Conservation (phyloP, 1,284 basidiomycete genomes). For the Melanopsichium pennsylvanicum region DNA sequence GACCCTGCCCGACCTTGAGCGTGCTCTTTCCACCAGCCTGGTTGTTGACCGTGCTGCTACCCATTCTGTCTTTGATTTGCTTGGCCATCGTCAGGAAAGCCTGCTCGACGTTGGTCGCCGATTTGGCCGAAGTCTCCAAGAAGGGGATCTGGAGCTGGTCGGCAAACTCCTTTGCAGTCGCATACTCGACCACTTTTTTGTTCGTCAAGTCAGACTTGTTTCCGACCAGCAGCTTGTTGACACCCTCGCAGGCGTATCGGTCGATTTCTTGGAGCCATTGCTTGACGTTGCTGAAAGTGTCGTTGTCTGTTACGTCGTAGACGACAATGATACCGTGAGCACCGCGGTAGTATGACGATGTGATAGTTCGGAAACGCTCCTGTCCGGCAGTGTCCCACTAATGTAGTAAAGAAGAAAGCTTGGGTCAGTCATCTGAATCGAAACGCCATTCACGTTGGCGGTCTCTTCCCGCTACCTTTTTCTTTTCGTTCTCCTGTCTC, state of each 20-base stretch:
- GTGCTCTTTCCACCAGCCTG: slow-evolving; percentile 60
- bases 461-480: no score
- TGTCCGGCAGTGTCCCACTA: slow-evolving; percentile 68
- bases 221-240: slow-evolving; percentile 96
- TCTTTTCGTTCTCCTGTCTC: no score
- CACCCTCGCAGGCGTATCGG: slow-evolving; percentile 97
- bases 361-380: slow-evolving; percentile 77
- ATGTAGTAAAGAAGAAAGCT: background rate
- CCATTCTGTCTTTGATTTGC: slow-evolving; percentile 67
- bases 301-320: slow-evolving; percentile 92
- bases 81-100: slow-evolving; percentile 69
- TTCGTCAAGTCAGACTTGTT: slow-evolving; percentile 97
- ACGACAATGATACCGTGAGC: slow-evolving; percentile 96
- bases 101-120: slow-evolving; percentile 68
- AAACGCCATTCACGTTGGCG: no score
- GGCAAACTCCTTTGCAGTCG: slow-evolving; percentile 81
- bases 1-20: slow-evolving; percentile 64
- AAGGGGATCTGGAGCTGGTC: slow-evolving; percentile 66
- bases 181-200: slow-evolving; percentile 99
- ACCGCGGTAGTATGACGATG: slow-evolving; percentile 88
- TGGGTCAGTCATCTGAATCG: slow-evolving; percentile 1
- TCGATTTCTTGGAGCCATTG: slow-evolving; percentile 99
- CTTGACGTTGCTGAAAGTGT: slow-evolving; percentile 98
- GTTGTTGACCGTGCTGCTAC: slow-evolving; percentile 60
- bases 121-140: slow-evolving; percentile 69